Evolutionary conservation across 208 protist genomes (phyloP), one percentile per base, ranked within the genome.

Genomic region (Leishmania tarentolae): DNA sequence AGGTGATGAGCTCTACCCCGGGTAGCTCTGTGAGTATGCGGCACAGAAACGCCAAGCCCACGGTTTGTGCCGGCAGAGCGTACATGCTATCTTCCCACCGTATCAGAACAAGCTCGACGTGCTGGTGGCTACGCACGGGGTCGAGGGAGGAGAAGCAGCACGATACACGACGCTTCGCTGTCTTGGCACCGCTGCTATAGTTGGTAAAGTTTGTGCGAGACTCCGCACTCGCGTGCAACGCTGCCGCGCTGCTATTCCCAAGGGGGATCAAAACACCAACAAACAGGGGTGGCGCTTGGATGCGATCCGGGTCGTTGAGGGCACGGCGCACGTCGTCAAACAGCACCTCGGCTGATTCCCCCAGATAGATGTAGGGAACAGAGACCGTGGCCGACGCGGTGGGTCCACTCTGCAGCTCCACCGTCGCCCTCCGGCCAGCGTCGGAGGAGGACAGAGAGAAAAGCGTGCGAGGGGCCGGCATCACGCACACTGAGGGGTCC

Each of bases 1-100:
- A 97, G 24, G 94, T 97, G 76, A 97, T 94, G 76, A 97, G 59
- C 83, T 97, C 92, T 35, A 97, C 94, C n/a, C 94, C 94, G 46
- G 86, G 76, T 40, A 96, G 88, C 68, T 94, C 89, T 52, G 80
- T 79, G 28, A 94, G 53, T 35, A 97, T 83, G n/a, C 88, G 83
- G 59, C 90, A 85, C 31, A 97, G 80, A 71, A 97, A 91, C 13
- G 73, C 72, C 13, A 97, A 76, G 40, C 82, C 93, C 59, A 89
- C 57, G 17, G 80, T 82, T 42, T 84, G 78, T 35, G 85, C 80
- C 31, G 87, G 76, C 52, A 96, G 35, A n/a, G 87, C 84, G 74
- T 92, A 94, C 42, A 96, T 83, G 70, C 86, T 84, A 50, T 97
- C 94, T 72, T 89, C 85, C 94, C 94, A 97, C 15, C 94, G 91